Percentiles rank a stretch among this genome's conserved stretches.
Evolutionary conservation across 2,329 filamentous ascomycete genomes (phyloP).

Genomic region (Aureobasidium vineae): DNA sequence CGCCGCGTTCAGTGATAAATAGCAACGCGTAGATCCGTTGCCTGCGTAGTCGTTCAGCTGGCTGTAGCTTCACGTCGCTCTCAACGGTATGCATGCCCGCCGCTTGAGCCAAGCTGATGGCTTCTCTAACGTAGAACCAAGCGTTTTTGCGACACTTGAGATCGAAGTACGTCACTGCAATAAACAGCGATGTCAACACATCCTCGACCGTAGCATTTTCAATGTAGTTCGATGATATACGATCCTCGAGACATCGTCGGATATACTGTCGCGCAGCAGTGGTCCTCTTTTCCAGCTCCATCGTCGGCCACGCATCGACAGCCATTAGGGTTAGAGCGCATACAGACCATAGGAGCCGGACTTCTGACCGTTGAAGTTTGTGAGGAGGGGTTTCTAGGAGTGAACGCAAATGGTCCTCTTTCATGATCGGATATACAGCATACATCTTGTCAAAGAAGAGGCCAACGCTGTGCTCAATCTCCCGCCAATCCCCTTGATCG

Average conservation of each 20-base stretch:
- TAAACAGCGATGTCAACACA: slow-evolving; percentile 29
- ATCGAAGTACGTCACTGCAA: slow-evolving; percentile 30
- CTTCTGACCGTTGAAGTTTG: not conserved
- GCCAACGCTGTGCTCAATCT: slow-evolving; percentile 16
- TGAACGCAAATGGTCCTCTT: not conserved
- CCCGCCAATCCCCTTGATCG: not conserved
- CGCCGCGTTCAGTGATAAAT: slow-evolving; percentile 30
- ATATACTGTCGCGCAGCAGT: not conserved
- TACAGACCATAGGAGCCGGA: slow-evolving; percentile 28
- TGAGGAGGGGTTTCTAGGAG: slow-evolving; percentile 4
- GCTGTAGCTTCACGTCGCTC: not conserved
- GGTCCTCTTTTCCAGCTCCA: slow-evolving; percentile 27
- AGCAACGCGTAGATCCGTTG: slow-evolving; percentile 29
- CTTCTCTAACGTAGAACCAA: slow-evolving; percentile 30
- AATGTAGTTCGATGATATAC: slow-evolving; percentile 17
- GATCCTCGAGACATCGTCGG: slow-evolving; percentile 27
- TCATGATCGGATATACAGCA: slow-evolving; percentile 28
- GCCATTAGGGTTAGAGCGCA: slow-evolving; percentile 28
- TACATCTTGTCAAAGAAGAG: slow-evolving; percentile 30
- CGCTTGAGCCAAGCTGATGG: slow-evolving; percentile 27
- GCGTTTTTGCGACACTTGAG: slow-evolving; percentile 30
- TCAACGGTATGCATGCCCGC: not conserved
- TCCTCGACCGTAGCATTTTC: slow-evolving; percentile 27
- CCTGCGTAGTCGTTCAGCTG: slow-evolving; percentile 17
- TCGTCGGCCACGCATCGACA: slow-evolving; percentile 28